Evolutionary conservation across 768 basidiomycete species (phyloP), one percentile per base, ranked within the genome.

Genomic region (Amanita phalloides): DNA sequence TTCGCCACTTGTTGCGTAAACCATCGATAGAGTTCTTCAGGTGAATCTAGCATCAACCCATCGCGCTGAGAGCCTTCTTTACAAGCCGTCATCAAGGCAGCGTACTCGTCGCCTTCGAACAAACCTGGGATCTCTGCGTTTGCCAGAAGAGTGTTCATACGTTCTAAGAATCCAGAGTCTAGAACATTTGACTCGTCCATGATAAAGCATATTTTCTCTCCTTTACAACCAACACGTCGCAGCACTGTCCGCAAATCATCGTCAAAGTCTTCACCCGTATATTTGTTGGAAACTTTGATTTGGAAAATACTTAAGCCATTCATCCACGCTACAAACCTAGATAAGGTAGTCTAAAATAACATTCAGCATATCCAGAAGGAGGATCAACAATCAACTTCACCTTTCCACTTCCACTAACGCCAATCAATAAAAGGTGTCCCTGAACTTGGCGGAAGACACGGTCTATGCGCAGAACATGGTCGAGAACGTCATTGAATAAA

Each of bases 101-200:
- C 84, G 64, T 97, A 86, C 64, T 99, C 96, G 60, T 99, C 96
- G n/a, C 96, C 96, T 68, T 99, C 96, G 64, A 99, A 99, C n/a
- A 99, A 77, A 66, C 96, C 96, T 0, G 96, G 96, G n/a, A 99
- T 94, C 66, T 99, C 96, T n/a, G 96, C 96, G 60, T 99, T 99
- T 37, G 96, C 96, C 13, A 99, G 78, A 11, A 99, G 79, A 0
- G 96, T 99, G 66, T 99, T 99, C 95, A 99, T 98, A n/a, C 96
- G 83, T 65, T 99, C 96, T 57, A 99, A 71, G 77, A 99, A 99
- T 43, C 96, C 96, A 10, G 96, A 95, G 64, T 99, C 96, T 30
- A 98, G 84, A 10, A 98, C 96, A 60, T 99, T 98, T 3, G 96
- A 98, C 66, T 99, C 96, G 66, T 99, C 96, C 96, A 99, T 97